Evolutionary conservation across 768 basidiomycete genomes (phyloP), one percentile per base, ranked within the genome.

Genomic region (Boletus tylopilopsis): DNA sequence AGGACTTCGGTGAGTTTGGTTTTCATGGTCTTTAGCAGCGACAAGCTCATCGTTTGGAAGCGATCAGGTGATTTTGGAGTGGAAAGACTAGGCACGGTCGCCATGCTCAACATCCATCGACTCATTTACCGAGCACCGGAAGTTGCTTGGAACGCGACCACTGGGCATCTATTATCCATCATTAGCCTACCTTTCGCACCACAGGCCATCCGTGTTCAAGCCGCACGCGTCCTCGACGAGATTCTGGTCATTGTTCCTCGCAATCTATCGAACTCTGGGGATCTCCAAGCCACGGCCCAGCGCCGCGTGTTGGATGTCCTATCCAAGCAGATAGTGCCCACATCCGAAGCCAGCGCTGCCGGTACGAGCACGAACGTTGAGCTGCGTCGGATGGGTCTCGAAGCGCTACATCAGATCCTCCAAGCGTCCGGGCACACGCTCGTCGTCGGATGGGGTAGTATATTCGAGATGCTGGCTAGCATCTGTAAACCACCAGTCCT

Each of bases 31-130:
- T 35, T 35, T 45, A 0, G 25, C 27, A 9, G 37, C 41, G n/a
- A 29, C 15, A 27, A 49, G 30, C 37, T 51, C 51, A 39, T 16
- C 6, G 24, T 25, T n/a, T 55, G 41, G 21, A 51, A 93, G 89
- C 79, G 88, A n/a, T 79, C 87, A 0, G 90, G 90, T 0, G 95
- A 99, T 55, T 98, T 96, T 71, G 90, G 92, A n/a, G 85, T 97
- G 49, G 80, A 80, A 51, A 91, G 90, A 62, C 72, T 97, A 21
- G 88, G 92, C 9, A 79, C 81, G 1, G 85, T 95, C 10, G 78
- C 86, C 0, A 74, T 83, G 57, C 76, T 90, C 45, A 99, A 97
- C 61, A 84, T 96, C 22, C 83, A 90, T 62, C 84, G 95, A 4
- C 74, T 99, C 16, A 85, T 96, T 41, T 87, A 86, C 53, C 79